Conservation (phyloP, 768 basidiomycete genomes). For the Psilocybe subaeruginosa region DNA sequence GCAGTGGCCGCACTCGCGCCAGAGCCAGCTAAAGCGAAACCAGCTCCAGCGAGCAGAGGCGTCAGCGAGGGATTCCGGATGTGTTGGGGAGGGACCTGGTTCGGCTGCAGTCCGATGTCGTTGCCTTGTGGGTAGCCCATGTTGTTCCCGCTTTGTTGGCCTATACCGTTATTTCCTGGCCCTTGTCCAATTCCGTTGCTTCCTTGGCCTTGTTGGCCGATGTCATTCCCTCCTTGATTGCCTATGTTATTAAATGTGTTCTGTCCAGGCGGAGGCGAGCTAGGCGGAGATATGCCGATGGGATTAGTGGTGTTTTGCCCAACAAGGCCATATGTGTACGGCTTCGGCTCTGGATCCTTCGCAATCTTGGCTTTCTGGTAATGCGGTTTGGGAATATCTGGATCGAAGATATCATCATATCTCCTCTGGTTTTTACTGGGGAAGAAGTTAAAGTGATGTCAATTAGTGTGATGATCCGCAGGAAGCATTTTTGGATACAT, state of each 20-base stretch:
- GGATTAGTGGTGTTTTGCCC: conserved; percentile 42
- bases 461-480: conserved; percentile 2
- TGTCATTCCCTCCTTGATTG: background rate
- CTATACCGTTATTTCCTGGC: background rate
- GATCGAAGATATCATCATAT: conserved; percentile 30
- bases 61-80: conserved; percentile 27
- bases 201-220: background rate
- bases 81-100: conserved; percentile 11
- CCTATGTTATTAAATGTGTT: conserved; percentile 19
- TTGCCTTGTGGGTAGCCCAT: background rate
- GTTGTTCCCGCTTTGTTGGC: background rate
- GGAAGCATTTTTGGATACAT: conserved; percentile 3
- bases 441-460: background rate
- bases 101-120: conserved; percentile 9
- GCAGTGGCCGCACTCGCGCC: conserved; percentile 13
- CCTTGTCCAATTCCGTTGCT: background rate
- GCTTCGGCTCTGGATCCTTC: conserved; percentile 40
- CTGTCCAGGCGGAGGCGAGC: conserved; percentile 40
- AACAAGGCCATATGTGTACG: conserved; percentile 67
- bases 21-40: conserved; percentile 18
- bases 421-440: conserved; percentile 25
- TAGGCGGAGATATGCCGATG: conserved; percentile 24
- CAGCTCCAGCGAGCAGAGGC: conserved; percentile 25
- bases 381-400: conserved; percentile 14
- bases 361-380: conserved; percentile 18